Conservation (phyloP, 805 yeast species). For the Deakozyma indianensis region DNA sequence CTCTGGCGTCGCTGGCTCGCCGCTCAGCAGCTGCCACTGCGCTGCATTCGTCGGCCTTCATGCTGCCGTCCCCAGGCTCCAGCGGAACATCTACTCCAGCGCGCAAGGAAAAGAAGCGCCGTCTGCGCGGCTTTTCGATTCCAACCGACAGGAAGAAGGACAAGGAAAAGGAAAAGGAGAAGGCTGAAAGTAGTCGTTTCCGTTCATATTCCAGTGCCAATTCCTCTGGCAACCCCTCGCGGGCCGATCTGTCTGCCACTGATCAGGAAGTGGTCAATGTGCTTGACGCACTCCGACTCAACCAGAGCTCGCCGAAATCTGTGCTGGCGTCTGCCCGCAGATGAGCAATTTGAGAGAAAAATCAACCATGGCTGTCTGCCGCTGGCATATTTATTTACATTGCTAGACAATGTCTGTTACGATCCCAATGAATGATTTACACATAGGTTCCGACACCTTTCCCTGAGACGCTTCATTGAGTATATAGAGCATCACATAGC, state of each 20-base stretch:
- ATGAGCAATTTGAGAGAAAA: too few species aligned
- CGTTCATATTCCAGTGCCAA: background rate
- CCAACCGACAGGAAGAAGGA: background rate
- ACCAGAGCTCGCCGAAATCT: background rate
- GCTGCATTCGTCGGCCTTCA: slow-evolving; percentile 71
- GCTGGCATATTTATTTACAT: background rate
- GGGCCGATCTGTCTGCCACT: background rate
- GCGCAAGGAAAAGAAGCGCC: background rate
- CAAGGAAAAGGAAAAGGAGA: background rate
- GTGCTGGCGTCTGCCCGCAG: background rate
- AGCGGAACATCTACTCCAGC: background rate
- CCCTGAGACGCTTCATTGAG: too few species aligned
- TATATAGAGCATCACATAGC: too few species aligned
- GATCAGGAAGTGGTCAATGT: background rate
- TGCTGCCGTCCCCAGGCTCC: slow-evolving; percentile 22
- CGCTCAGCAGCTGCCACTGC: slow-evolving; percentile 91
- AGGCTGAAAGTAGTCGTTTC: background rate
- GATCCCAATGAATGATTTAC: too few species aligned
- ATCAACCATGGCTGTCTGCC: too few species aligned
- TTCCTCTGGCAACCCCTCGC: background rate
- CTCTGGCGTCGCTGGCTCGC: slow-evolving; percentile 65
- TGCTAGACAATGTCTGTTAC: background rate
- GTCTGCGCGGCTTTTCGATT: background rate
- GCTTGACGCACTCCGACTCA: background rate
- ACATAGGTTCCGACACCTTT: too few species aligned